Evolutionary conservation across 2,329 filamentous ascomycete genomes (phyloP), one percentile per base, ranked within the genome.

Genomic region (Fusarium mangiferae): DNA sequence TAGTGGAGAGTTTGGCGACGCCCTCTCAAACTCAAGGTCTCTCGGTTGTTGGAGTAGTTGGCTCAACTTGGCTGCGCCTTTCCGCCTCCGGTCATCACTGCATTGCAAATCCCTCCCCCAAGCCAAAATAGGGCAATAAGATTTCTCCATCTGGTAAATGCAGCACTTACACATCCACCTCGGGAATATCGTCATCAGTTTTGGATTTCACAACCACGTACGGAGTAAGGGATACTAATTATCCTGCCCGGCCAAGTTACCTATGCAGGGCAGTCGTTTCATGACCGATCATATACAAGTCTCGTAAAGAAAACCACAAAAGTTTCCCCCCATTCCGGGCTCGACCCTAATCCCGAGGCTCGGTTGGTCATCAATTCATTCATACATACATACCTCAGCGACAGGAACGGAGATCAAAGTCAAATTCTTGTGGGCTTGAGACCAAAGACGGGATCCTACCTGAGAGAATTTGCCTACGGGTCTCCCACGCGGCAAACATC

Each of bases 331-430:
- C 56, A 38, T 51, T 51, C 33, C 15, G 33, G 30, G 13, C 20
- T 58, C n/a, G 20, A 51, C 6, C 17, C 11, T 6, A 20, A 51
- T n/a, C 24, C 56, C 12, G 42, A 38, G 17, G 52, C 49, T 35
- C 24, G 20, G 28, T 36, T 38, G 42, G 46, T 62, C 15, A 51
- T 42, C 48, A 58, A 60, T 33, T 54, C 46, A 66, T 51, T 36
- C 41, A 36, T n/a, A 11, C 55, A 36, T n/a, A 11, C 55, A 49
- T 58, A 58, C 41, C 55, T 58, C 51, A 61, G 65, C 48, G 54
- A 66, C 71, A 78, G 76, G 76, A 77, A 78, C 76, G 76, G 70
- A 77, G 59, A 52, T 45, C 48, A 74, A 78, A 78, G 70, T 75
- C 73, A 78, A 77, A 78, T 57, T 65, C 39, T 48, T 33, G 45